Conservation (phyloP, 352 stramenopile genomes). For the Phytophthora podocarpi region DNA sequence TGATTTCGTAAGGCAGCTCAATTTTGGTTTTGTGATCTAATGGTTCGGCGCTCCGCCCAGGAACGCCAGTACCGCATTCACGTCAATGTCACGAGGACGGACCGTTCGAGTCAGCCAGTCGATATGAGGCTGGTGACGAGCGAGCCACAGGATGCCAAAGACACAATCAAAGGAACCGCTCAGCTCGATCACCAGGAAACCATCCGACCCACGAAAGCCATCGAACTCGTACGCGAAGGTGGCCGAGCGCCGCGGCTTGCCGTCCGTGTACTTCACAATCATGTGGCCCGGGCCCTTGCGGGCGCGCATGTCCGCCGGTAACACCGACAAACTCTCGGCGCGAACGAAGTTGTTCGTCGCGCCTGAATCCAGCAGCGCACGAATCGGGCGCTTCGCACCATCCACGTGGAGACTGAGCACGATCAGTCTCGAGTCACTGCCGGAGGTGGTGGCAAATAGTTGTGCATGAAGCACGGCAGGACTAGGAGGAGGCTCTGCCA, state of each 20-base stretch:
- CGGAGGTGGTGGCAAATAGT: conserved; percentile 17
- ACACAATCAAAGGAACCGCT: conserved; percentile 33
- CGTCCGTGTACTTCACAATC: conserved; percentile 26
- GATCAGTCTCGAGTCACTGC: conserved; percentile 20
- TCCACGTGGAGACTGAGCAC: conserved; percentile 15
- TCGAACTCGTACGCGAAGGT: conserved; percentile 26
- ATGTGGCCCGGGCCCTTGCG: conserved; percentile 10
- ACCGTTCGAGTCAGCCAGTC: conserved; percentile 24
- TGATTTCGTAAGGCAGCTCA: too few relatives aligned
- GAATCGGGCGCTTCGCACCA: conserved; percentile 1
- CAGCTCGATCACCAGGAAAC: conserved; percentile 42
- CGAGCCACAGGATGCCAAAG: conserved; percentile 35
- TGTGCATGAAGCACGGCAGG: conserved; percentile 11
- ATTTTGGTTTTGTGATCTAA: too few relatives aligned
- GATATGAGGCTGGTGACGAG: conserved; percentile 29
- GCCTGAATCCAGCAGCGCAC: conserved; percentile 22
- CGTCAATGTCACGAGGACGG: conserved; percentile 14
- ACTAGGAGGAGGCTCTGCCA: conserved; percentile 7
- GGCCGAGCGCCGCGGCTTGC: conserved; percentile 14
- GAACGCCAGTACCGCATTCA: conserved; percentile 14
- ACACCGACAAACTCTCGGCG: conserved; percentile 7
- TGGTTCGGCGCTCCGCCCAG: too few relatives aligned
- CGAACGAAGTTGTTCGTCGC: conserved; percentile 37
- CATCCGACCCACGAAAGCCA: conserved; percentile 13
- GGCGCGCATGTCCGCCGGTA: conserved; percentile 13